A percentile compares a stretch with the other conserved stretches of the same genome.
Conservation (phyloP, 352 stramenopile genomes). For the Hyphochytrium catenoides region DNA sequence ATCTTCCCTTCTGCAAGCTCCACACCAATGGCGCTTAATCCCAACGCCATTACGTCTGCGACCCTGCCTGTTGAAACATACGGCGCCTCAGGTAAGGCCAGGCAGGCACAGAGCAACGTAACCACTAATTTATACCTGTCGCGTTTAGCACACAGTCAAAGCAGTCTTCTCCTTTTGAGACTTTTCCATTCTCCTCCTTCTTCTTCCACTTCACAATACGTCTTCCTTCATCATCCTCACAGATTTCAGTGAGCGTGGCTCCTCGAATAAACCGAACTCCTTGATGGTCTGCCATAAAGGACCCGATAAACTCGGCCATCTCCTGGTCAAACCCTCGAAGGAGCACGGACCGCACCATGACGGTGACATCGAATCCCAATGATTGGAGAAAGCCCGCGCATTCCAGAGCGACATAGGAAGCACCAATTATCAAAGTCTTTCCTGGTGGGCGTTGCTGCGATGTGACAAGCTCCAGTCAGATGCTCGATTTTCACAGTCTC, state of each 20-base stretch:
- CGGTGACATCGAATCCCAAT: constrained; percentile 83
- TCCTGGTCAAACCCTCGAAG: constrained; percentile 94
- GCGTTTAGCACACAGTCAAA: constrained; percentile 92
- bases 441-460: constrained; percentile 52
- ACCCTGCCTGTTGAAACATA: no score
- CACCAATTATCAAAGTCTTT: constrained; percentile 89
- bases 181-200: constrained; percentile 11
- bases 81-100: no score
- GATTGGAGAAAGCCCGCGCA: constrained; percentile 88
- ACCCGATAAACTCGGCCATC: constrained; percentile 74
- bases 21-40: constrained; percentile 59
- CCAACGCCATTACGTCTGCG: constrained; percentile 72
- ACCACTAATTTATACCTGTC: no score
- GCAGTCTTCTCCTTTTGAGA: constrained; percentile 33
- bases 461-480: constrained; percentile 1
- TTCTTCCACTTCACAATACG: constrained; percentile 56
- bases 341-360: constrained; percentile 90
- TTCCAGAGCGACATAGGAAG: constrained; percentile 93
- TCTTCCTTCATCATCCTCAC: constrained; percentile 56
- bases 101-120: no score
- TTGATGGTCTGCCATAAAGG: constrained; percentile 70
- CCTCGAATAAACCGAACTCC: constrained; percentile 74
- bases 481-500: no score
- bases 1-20: constrained; percentile 76
- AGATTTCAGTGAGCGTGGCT: constrained; percentile 68